These are phyloP conservation scores for Leonotis leonurus DNA, from an alignment of 257 asterid genomes.

Conservation along the genomic window DNA sequence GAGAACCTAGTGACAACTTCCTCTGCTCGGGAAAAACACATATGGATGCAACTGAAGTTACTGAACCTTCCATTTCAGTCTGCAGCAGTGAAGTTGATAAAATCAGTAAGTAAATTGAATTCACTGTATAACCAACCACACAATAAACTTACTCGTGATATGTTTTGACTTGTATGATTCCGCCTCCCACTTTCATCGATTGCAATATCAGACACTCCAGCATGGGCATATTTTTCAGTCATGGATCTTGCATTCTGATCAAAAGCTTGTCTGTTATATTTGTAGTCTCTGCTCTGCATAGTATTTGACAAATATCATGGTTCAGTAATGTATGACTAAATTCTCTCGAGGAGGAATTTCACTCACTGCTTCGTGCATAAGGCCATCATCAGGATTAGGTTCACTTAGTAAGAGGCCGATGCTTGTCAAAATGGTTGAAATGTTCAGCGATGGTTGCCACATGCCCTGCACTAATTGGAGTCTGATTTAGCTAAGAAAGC, in stretches of 20 bases:
- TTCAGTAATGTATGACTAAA: not conserved
- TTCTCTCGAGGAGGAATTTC: conserved; percentile 4
- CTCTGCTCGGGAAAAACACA: conserved; percentile 19
- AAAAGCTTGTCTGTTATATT: conserved; percentile 69
- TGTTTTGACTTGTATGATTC: conserved; percentile 24
- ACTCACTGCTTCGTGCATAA: conserved; percentile 87
- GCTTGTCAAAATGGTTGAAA: conserved; percentile 77
- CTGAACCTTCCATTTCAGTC: conserved; percentile 36
- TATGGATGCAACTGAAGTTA: conserved; percentile 22
- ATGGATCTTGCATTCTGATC: conserved; percentile 74
- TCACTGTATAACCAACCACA: conserved; percentile 5
- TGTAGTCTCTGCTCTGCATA: conserved; percentile 79
- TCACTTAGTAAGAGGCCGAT: conserved; percentile 69
- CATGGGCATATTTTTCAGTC: conserved; percentile 62
- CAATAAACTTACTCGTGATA: conserved; percentile 31
- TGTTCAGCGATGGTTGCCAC: conserved; percentile 89
- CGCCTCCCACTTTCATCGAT: conserved; percentile 24
- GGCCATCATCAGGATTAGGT: conserved; percentile 92
- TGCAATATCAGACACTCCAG: conserved; percentile 33
- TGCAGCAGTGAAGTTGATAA: conserved; percentile 19
- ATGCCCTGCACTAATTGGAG: conserved; percentile 51
- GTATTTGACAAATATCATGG: conserved; percentile 8
- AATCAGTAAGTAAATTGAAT: not conserved
- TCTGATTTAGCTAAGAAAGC: conserved; percentile 11
- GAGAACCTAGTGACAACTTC: conserved; percentile 45